Conservation (phyloP, 2,329 filamentous ascomycete species). For the Ascochyta rabiei region DNA sequence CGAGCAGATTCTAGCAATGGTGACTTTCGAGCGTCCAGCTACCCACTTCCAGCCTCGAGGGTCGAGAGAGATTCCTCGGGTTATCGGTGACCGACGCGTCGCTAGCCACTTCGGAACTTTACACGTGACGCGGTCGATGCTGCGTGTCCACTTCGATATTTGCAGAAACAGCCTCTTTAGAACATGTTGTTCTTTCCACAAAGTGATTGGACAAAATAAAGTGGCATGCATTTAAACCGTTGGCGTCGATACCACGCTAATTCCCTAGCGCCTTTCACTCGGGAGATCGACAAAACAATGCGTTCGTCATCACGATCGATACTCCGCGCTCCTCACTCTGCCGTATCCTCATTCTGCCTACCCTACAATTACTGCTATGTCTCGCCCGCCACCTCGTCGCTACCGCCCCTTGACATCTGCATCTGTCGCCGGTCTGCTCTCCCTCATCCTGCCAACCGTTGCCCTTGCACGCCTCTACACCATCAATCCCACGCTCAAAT, state of each 20-base stretch:
- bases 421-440: constrained; percentile 29
- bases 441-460: constrained; percentile 62
- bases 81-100: background rate
- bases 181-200: no score
- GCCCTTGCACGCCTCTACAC: constrained; percentile 50
- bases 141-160: background rate
- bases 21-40: no score
- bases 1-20: no score
- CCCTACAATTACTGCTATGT: constrained; percentile 8
- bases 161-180: no score
- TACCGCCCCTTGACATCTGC: constrained; percentile 34
- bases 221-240: background rate
- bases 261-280: background rate
- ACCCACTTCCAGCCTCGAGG: no score
- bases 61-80: no score
- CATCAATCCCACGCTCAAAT: constrained; percentile 7
- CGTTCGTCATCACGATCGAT: background rate
- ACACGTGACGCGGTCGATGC: background rate
- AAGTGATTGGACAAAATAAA: background rate
- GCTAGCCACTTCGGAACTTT: background rate
- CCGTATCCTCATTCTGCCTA: background rate
- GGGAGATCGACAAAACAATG: background rate
- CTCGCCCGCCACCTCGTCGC: constrained; percentile 22
- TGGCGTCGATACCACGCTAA: background rate
- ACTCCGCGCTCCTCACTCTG: background rate